phyloP scores from a whole-genome alignment of 2,329 filamentous ascomycete genomes.

The Coniochaeta sp. region DNA sequence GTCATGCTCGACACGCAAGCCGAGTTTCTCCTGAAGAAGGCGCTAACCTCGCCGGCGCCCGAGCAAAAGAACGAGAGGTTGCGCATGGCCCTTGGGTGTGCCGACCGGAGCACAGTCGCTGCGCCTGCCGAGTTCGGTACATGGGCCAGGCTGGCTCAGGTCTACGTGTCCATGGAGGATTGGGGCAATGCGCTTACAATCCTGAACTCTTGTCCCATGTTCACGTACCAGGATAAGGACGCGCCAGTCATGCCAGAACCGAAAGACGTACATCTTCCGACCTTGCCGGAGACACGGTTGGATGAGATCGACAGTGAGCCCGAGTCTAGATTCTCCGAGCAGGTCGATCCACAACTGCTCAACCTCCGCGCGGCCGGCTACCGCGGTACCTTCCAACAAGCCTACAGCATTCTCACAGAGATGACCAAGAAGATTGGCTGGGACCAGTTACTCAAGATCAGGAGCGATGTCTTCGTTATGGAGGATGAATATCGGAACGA shows the following conservation, averaged over 20 bases:
- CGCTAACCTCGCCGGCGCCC: constrained; percentile 44
- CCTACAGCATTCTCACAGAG: constrained; percentile 88
- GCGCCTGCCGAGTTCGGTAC: constrained; percentile 96
- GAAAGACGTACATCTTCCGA: constrained; percentile 77
- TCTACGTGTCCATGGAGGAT: constrained; percentile 89
- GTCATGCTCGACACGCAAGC: constrained; percentile 93
- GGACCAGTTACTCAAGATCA: constrained; percentile 90
- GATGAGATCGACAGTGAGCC: constrained; percentile 95
- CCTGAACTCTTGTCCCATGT: constrained; percentile 98
- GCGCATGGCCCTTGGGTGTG: constrained; percentile 83
- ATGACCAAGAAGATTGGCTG: constrained; percentile 96
- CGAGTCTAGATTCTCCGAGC: constrained; percentile 71
- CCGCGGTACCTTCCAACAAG: constrained; percentile 91
- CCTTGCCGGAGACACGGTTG: constrained; percentile 79
- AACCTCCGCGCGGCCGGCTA: constrained; percentile 84
- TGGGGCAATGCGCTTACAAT: constrained; percentile 95
- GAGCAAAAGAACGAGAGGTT: constrained; percentile 60
- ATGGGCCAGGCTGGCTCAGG: constrained; percentile 88
- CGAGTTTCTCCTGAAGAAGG: constrained; percentile 84
- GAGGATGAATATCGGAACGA: constrained; percentile 96
- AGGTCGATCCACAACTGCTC: constrained; percentile 78
- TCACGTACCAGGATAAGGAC: constrained; percentile 98
- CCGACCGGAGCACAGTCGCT: constrained; percentile 88
- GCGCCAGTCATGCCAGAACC: constrained; percentile 91
- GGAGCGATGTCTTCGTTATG: constrained; percentile 98